Base-by-base conservation (phyloP, 148 eudicot species). In the Chenopodium quinoa region DNA sequence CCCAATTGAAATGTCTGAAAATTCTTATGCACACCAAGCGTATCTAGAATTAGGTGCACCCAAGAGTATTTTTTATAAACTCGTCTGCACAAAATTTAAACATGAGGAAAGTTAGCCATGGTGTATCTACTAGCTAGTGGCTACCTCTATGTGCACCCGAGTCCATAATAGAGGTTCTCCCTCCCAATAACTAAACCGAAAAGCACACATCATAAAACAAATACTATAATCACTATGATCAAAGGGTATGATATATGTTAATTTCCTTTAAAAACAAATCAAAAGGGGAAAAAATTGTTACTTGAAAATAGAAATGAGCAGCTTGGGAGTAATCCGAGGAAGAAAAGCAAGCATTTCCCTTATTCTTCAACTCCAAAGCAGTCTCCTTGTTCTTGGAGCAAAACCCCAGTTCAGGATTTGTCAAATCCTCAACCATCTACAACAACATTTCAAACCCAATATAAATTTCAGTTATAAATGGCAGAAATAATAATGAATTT, bases 331-430 rank as follows among this genome's bases (percentile, higher is more conserved):
- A 93, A 80, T 90, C 89, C 60, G 89, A 90, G 60, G 71, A 80
- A 80, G 93, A 83, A 88, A 93, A 93, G 85, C 89, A 86, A 52
- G 84, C 82, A 80, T 95, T 95, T 69, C 97, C 99, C 66, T 81
- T 88, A 58, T 71, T 80, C 88, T 93, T 93, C 27, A 87, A 83
- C 77, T 91, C 93, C 84, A 91, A 71, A 80, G 95, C 95, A 86
- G 85, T 82, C 72, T 87, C 88, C 82, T 86, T 86, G 82, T 88
- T 86, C 92, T 95, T 95, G 58, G 84, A 71, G 75, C 92, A 93
- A 32, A 93, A 80, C 44, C 82, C 85, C 82, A 78, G 63, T 79
- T 93, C 87, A 62, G 89, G 83, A 86, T 85, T 87, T 56, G 91
- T 88, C 83, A 95, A 89, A 77, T 93, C 97, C 75, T 89, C 79